Evolutionary conservation across 1,139 yeast genomes (phyloP).

Genomic region (Barnettozyma hawaiiensis): DNA sequence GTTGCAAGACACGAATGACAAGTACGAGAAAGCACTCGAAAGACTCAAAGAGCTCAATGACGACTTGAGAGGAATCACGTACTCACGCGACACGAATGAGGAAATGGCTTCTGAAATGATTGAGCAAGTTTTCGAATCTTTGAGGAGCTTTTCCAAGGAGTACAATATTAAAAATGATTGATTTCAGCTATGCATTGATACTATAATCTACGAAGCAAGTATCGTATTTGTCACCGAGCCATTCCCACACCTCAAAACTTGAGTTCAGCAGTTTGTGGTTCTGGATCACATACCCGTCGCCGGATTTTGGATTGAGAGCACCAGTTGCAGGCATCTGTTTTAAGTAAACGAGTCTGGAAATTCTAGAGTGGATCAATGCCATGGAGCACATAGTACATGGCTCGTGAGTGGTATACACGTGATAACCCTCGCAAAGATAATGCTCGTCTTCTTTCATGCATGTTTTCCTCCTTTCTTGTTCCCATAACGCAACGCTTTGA

Average conservation of each 20-base stretch:
- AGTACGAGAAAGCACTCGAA: not conserved
- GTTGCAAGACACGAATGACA: not conserved
- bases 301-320: constrained; percentile 51
- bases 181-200: constrained; percentile 19
- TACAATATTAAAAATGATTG: not conserved
- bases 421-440: constrained; percentile 71
- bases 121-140: not conserved
- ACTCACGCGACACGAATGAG: not conserved
- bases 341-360: constrained; percentile 62
- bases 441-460: constrained; percentile 14
- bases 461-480: constrained; percentile 17
- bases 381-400: constrained; percentile 97
- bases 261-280: constrained; percentile 70
- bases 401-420: constrained; percentile 87
- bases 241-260: constrained; percentile 72
- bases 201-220: constrained; percentile 24
- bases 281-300: constrained; percentile 69
- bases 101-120: not conserved
- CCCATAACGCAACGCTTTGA: constrained; percentile 26
- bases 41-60: constrained; percentile 1
- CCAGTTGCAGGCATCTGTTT: constrained; percentile 45
- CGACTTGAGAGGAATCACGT: constrained; percentile 6
- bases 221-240: constrained; percentile 36
- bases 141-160: constrained; percentile 5
- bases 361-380: constrained; percentile 92